Evolutionary conservation across 2,329 filamentous ascomycete genomes (phyloP), one percentile per base, ranked within the genome.

Genomic region (Didymella pinodella): DNA sequence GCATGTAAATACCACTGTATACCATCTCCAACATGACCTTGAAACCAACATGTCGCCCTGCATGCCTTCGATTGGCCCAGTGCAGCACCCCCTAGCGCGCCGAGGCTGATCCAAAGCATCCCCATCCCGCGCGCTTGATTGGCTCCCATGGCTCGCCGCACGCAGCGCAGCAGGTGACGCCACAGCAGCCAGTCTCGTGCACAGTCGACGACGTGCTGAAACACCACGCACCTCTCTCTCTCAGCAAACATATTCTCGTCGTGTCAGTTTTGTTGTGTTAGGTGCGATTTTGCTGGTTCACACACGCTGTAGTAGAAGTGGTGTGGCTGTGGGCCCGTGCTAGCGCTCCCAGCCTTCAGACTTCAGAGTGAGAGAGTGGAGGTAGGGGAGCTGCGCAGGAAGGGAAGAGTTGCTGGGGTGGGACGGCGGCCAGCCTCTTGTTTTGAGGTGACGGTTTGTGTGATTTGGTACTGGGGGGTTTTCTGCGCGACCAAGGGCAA

Each of bases 81-180:
- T 22, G 22, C 22, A 22, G 2, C 2, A 2, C 22, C 2, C 22
- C 22, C 22, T 22, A 22, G 22, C 22, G 22, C 22, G 2, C 68
- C 69, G 61, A 73, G 69, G 70, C 68, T 69, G 65, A 71, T 38
- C 59, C 62, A 43, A 49, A 66, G 68, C 68, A 70, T 71, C 68
- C 65, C 60, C 64, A 71, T 69, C 31, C 68, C 65, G 48, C 63
- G 38, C 57, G 64, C 65, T 67, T 62, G 58, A 76, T 76, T 76
- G 72, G 56, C 46, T 47, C 28, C 2, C 25, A 25, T 10, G 10
- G 31, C 25, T 41, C 20, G 38, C 40, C 53, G 45, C 48, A 57
- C 60, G 69, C 70, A 60, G 61, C 49, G 61, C 59, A 51, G 55
- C 68, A 67, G 67, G 66, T 65, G 65, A 59, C 66, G 74, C 72